phyloP scores from a whole-genome alignment of 768 basidiomycete genomes.

The Tricholoma hemisulphureum region DNA sequence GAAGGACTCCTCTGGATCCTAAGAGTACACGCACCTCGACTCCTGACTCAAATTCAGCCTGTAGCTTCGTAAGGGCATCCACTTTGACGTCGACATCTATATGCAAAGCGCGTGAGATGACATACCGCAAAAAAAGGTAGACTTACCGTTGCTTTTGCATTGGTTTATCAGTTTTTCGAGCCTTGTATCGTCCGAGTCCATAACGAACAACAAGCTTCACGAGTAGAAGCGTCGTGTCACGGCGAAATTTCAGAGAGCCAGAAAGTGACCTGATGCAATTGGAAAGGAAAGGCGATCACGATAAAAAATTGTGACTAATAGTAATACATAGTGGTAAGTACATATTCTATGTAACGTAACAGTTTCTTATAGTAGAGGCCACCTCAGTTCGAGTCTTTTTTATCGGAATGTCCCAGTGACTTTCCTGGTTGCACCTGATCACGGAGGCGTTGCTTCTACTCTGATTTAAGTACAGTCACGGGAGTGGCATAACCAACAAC shows the following conservation, averaged over 20 bases:
- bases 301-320: too few species aligned
- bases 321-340: too few species aligned
- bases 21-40: slow-evolving; percentile 51
- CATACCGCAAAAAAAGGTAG: slow-evolving; percentile 3
- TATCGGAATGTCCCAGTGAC: slow-evolving; percentile 88
- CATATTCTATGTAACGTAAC: too few species aligned
- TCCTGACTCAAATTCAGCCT: slow-evolving; percentile 69
- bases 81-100: slow-evolving; percentile 79
- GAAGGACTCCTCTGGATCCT: neutral
- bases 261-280: too few species aligned
- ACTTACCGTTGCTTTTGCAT: slow-evolving; percentile 62
- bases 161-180: slow-evolving; percentile 64
- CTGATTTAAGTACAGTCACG: neutral
- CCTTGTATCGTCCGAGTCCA: slow-evolving; percentile 50
- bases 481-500: slow-evolving; percentile 21
- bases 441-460: slow-evolving; percentile 85
- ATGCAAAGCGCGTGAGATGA: slow-evolving; percentile 10
- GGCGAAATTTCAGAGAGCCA: neutral
- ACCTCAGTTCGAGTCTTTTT: slow-evolving; percentile 27
- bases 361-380: neutral
- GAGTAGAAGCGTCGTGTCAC: slow-evolving; percentile 1
- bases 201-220: slow-evolving; percentile 31
- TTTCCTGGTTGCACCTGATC: slow-evolving; percentile 79
- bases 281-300: too few species aligned
- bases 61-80: slow-evolving; percentile 77